These are phyloP conservation scores for Lichtheimia ornata DNA, from an alignment of 371 early-diverging fungal species.

Conservation along the genomic window DNA sequence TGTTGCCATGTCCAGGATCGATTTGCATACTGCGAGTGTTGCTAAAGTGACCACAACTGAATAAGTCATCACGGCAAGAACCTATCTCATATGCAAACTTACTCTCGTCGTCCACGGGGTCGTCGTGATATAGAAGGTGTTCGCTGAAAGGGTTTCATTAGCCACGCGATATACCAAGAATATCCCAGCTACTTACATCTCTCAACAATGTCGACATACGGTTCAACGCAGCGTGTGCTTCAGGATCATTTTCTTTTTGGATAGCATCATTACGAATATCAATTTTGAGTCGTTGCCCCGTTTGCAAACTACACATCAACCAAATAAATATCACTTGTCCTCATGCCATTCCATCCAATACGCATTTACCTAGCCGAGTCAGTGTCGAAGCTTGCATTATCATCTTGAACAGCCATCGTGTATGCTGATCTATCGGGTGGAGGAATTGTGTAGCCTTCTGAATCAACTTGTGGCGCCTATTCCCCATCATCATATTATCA, in stretches of 20 bases:
- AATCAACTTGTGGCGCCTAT: constrained; percentile 33
- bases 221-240: constrained; percentile 21
- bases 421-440: constrained; percentile 38
- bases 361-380: background rate
- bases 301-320: constrained; percentile 1
- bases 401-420: constrained; percentile 18
- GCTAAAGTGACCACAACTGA: background rate
- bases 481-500: background rate
- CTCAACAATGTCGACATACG: constrained; percentile 22
- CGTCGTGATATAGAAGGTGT: constrained; percentile 27
- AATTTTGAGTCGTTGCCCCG: constrained; percentile 16
- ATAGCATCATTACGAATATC: constrained; percentile 20
- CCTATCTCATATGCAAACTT: background rate
- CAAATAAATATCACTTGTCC: background rate
- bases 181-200: constrained; percentile 13
- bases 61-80: too few relatives aligned
- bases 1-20: constrained; percentile 1
- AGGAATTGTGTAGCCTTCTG: constrained; percentile 48
- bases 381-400: constrained; percentile 12
- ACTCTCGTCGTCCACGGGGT: constrained; percentile 46
- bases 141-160: constrained; percentile 6
- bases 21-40: constrained; percentile 20
- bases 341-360: background rate
- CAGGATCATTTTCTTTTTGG: constrained; percentile 12
- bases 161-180: background rate